phyloP scores from a whole-genome alignment of 805 yeast genomes.

The Candida endomychidarum region DNA sequence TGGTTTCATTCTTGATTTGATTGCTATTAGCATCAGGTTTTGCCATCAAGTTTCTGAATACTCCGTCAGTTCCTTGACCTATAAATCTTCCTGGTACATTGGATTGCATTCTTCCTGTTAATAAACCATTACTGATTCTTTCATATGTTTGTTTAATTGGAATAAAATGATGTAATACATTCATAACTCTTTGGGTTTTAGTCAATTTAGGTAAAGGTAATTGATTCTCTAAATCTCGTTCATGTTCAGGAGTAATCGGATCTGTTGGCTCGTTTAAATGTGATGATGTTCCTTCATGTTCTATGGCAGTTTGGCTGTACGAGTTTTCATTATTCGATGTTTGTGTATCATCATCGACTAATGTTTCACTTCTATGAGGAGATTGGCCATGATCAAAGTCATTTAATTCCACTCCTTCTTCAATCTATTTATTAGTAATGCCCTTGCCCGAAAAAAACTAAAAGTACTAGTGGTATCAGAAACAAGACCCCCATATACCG shows the following conservation, averaged over 20 bases:
- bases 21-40: slow-evolving; percentile 64
- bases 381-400: neutral
- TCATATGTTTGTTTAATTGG: slow-evolving; percentile 45
- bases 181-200: slow-evolving; percentile 29
- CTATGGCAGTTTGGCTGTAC: neutral
- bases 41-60: slow-evolving; percentile 86
- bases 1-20: slow-evolving; percentile 45
- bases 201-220: slow-evolving; percentile 19
- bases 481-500: no score
- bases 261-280: neutral
- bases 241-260: neutral
- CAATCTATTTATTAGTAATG: slow-evolving; percentile 10
- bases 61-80: slow-evolving; percentile 74
- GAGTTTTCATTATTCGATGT: neutral
- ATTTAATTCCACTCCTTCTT: slow-evolving; percentile 9
- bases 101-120: slow-evolving; percentile 43
- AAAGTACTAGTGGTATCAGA: no score
- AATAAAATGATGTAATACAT: slow-evolving; percentile 32
- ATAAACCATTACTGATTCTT: slow-evolving; percentile 39
- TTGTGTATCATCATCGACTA: neutral
- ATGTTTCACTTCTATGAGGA: neutral
- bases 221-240: slow-evolving; percentile 30
- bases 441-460: no score
- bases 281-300: slow-evolving; percentile 14
- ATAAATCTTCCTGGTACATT: slow-evolving; percentile 44